phyloP scores from a whole-genome alignment of 768 basidiomycete species.

The Dacryopinax primogenitus region DNA sequence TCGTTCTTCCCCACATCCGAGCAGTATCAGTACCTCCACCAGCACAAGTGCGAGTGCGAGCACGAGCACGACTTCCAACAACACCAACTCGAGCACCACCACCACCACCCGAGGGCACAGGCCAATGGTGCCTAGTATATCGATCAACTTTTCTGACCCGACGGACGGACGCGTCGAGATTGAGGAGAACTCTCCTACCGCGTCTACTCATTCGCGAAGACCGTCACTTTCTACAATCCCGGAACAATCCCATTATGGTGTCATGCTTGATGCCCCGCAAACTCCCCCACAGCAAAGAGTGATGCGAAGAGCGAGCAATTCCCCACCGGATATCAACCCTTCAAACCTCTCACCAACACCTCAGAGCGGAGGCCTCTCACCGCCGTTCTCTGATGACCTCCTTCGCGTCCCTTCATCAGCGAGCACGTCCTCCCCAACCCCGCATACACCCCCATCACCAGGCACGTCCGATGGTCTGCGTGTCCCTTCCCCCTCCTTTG shows the following conservation, averaged over 20 bases:
- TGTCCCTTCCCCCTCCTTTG: background rate
- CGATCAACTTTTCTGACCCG: background rate
- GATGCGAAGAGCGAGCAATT: background rate
- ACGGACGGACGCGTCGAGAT: background rate
- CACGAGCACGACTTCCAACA: background rate
- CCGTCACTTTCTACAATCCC: background rate
- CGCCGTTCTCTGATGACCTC: background rate
- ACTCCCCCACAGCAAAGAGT: background rate
- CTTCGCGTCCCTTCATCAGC: background rate
- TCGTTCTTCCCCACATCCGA: background rate
- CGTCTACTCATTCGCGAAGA: background rate
- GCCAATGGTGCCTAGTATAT: constrained; percentile 1
- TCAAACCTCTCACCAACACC: background rate
- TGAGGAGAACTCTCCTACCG: background rate
- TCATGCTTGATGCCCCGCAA: background rate
- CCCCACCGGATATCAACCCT: background rate
- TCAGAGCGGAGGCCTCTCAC: background rate
- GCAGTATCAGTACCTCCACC: background rate
- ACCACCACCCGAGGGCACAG: background rate
- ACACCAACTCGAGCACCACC: background rate
- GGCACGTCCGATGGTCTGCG: background rate
- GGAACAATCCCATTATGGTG: background rate
- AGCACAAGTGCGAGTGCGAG: too few relatives aligned
- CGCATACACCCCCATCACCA: background rate
- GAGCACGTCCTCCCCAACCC: background rate